Evolutionary conservation across 495 filamentous ascomycete genomes (phyloP).

Genomic region (Penicillium canescens): DNA sequence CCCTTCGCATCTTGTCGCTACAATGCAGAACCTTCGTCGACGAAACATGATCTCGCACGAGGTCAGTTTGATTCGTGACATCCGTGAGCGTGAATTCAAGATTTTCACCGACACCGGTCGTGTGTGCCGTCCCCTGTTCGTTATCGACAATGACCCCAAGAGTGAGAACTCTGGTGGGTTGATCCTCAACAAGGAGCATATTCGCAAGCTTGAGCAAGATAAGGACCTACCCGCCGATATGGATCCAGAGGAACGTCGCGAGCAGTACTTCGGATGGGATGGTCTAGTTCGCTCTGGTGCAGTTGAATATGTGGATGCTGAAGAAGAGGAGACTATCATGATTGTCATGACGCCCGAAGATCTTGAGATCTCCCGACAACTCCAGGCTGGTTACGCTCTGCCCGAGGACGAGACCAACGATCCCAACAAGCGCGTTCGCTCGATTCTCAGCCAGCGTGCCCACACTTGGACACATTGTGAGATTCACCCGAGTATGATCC

Average conservation of each 20-base stretch:
- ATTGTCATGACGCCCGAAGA: conserved; percentile 99
- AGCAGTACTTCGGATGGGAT: conserved; percentile 80
- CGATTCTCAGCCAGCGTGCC: conserved; percentile 75
- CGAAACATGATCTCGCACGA: conserved; percentile 79
- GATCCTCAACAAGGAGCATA: conserved; percentile 79
- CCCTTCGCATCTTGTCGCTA: conserved; percentile 73
- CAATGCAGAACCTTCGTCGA: conserved; percentile 75
- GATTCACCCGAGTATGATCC: conserved; percentile 98
- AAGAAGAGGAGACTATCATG: conserved; percentile 98
- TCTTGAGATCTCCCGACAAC: conserved; percentile 67
- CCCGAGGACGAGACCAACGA: conserved; percentile 58
- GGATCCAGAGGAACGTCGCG: conserved; percentile 55
- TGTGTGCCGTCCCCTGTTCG: conserved; percentile 89
- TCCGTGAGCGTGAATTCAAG: conserved; percentile 96
- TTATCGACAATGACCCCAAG: conserved; percentile 74
- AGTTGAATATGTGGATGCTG: conserved; percentile 94
- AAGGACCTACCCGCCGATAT: conserved; percentile 59
- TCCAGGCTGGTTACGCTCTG: conserved; percentile 64
- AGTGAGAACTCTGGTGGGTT: conserved; percentile 73
- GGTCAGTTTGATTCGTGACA: conserved; percentile 90
- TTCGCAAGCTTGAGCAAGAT: conserved; percentile 67
- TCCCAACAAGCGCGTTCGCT: conserved; percentile 80
- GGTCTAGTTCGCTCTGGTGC: conserved; percentile 77
- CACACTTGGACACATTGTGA: conserved; percentile 97
- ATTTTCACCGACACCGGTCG: conserved; percentile 97